These are phyloP conservation scores for Falciphora oryzae DNA, from an alignment of 2,329 filamentous ascomycete species.

Conservation along the genomic window DNA sequence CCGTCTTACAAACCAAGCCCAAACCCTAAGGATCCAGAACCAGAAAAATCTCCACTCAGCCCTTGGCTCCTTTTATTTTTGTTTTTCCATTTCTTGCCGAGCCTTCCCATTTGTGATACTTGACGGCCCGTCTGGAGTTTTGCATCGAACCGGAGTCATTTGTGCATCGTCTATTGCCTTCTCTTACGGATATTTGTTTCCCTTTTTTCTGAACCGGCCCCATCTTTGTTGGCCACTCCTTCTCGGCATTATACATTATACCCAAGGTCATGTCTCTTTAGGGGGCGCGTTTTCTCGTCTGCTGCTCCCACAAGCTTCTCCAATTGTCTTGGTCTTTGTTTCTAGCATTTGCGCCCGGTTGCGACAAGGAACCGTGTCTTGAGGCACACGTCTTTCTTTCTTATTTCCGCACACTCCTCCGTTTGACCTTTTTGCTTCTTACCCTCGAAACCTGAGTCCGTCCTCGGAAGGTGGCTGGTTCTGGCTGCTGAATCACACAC, in stretches of 20 bases:
- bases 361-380: neutral
- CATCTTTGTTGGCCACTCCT: neutral
- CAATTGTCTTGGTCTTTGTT: neutral
- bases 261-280: neutral
- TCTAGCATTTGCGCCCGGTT: constrained; percentile 19
- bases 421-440: neutral
- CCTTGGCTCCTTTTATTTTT: constrained; percentile 17
- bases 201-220: neutral
- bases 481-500: neutral
- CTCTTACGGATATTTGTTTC: neutral
- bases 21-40: constrained; percentile 4
- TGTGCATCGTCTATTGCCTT: neutral
- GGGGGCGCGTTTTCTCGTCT: too few species aligned
- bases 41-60: constrained; percentile 26
- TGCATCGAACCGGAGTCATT: neutral
- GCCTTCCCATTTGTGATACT: neutral
- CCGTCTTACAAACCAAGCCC: constrained; percentile 12
- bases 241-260: neutral
- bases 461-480: neutral
- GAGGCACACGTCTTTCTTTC: neutral
- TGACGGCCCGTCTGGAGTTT: neutral
- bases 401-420: neutral
- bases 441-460: neutral
- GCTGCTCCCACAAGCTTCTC: neutral
- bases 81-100: neutral